Conservation (phyloP, 768 basidiomycete species). For the Russula emetica region DNA sequence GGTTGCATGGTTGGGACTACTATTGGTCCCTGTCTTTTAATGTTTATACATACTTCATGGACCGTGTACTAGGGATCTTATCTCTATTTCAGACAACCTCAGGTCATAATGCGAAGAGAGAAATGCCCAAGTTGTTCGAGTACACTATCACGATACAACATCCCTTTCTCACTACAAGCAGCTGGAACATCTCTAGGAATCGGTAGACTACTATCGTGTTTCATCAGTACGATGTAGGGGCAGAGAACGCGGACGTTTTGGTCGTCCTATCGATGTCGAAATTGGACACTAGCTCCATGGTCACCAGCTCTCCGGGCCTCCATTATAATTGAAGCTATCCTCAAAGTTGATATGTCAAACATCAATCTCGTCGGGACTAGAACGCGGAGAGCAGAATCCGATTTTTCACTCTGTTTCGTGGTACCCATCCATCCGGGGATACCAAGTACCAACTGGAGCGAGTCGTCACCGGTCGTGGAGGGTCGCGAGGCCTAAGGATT, state of each 20-base stretch:
- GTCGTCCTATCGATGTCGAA: neutral
- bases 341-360: too few species aligned
- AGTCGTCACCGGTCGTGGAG: neutral
- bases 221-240: neutral
- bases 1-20: neutral
- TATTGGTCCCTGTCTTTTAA: neutral
- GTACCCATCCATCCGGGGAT: too few species aligned
- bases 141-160: neutral
- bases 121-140: neutral
- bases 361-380: neutral
- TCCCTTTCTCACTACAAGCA: neutral
- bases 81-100: neutral
- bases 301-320: too few species aligned
- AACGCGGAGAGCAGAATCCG: neutral
- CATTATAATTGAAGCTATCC: neutral
- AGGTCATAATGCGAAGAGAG: neutral
- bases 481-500: neutral
- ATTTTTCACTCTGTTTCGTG: neutral
- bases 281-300: neutral
- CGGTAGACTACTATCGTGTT: neutral
- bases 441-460: too few species aligned
- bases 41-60: neutral
- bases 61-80: neutral
- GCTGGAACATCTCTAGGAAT: neutral
- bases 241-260: neutral